Base-by-base conservation (phyloP, 768 basidiomycete genomes). In the Boletus speciosus region DNA sequence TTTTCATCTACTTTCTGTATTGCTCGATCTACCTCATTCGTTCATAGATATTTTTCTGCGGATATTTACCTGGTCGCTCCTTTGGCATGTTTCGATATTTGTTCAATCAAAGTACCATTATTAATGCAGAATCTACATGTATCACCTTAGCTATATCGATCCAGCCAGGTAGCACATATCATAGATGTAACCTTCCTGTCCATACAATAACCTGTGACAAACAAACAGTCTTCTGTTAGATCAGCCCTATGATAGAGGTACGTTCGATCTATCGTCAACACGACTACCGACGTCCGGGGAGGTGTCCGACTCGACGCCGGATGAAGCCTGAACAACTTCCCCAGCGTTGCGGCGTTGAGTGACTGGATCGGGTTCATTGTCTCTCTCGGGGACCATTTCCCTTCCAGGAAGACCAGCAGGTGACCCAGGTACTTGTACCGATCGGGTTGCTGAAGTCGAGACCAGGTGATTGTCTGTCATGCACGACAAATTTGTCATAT, bases 381-480 rank as follows among this genome's bases (percentile, higher is more conserved):
- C 58, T 34, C 27, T 40, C 31, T 52, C 56, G 16, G 39, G 49
- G 27, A 37, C 29, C 14, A 42, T n/a, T 9, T 50, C 51, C 21
- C 48, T 35, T 25, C 29, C 59, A 14, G 40, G 32, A 44, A 47
- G 41, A n/a, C 38, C 49, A 29, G 6, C n/a, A 31, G 56, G 34
- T 16, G 50, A 16, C 15, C 40, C 54, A 16, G 53, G 41, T 31
- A 39, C 38, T 21, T 54, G 60, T 27, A 38, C 47, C 23, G 27
- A 41, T 29, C 51, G 51, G 4, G 27, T 14, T 16, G 43, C 21
- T 31, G 52, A 32, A 40, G 38, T 43, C 11, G 61, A 56, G 16
- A 73, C 61, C 60, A 77, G 58, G 51, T 78, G 76, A 58, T 78
- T 78, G 58, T 72, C 77, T 78, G 47, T 57, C 48, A 61, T 49